phyloP scores from a whole-genome alignment of 352 stramenopile genomes.

The Pythium guiyangense region DNA sequence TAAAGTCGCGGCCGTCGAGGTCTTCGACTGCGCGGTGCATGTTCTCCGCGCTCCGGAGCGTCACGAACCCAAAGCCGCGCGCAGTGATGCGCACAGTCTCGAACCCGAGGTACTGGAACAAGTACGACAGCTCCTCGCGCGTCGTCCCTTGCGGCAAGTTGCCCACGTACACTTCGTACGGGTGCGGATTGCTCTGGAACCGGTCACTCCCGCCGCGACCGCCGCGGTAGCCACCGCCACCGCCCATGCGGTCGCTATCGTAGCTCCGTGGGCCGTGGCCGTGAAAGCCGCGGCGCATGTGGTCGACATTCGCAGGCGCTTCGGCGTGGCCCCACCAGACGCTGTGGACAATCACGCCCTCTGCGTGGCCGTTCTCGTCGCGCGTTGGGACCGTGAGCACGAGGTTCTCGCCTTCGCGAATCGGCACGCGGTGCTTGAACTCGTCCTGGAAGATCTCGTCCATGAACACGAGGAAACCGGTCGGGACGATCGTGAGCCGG shows the following conservation, averaged over 20 bases:
- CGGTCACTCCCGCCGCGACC: conserved; percentile 17
- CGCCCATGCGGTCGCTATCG: conserved; percentile 19
- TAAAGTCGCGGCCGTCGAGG: conserved; percentile 74
- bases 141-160: conserved; percentile 79
- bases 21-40: conserved; percentile 81
- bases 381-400: conserved; percentile 68
- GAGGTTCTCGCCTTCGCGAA: conserved; percentile 78
- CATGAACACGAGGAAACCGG: conserved; percentile 72
- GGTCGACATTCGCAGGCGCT: conserved; percentile 59
- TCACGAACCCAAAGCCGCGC: conserved; percentile 80
- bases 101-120: conserved; percentile 79
- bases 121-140: conserved; percentile 71
- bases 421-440: conserved; percentile 81
- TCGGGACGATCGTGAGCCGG: conserved; percentile 61
- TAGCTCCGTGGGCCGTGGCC: conserved; percentile 14
- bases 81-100: conserved; percentile 84
- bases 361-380: conserved; percentile 69
- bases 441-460: conserved; percentile 82
- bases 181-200: conserved; percentile 52
- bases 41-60: conserved; percentile 64
- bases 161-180: conserved; percentile 79
- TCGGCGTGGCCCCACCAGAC: conserved; percentile 84
- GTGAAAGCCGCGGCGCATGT: conserved; percentile 26
- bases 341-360: conserved; percentile 71
- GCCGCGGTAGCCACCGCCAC: conserved; percentile 22